A percentile compares a stretch with the other conserved stretches of the same genome.
These are phyloP conservation scores for Fusarium tuaranense DNA, from an alignment of 2,329 filamentous ascomycete genomes.

Conservation along the genomic window DNA sequence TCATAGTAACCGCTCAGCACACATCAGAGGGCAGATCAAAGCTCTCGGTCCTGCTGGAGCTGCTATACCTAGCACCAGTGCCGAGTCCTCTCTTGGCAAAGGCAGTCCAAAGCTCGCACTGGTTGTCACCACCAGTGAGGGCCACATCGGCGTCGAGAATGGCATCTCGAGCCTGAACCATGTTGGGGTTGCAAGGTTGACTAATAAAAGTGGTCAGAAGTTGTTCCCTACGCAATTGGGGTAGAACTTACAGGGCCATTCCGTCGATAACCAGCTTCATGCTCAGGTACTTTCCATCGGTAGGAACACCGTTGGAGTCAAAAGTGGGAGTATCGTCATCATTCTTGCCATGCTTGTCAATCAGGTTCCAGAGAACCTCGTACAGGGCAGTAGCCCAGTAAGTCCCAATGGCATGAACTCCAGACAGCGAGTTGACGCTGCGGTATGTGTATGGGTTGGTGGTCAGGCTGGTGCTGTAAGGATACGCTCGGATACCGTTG, in stretches of 20 bases:
- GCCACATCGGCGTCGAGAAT: slow-evolving; percentile 67
- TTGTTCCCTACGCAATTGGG: accelerated
- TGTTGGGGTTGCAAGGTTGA: slow-evolving; percentile 67
- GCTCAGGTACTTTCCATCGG: slow-evolving; percentile 62
- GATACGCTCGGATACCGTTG: slow-evolving; percentile 60
- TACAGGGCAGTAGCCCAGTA: slow-evolving; percentile 57
- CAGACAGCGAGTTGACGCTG: slow-evolving; percentile 50
- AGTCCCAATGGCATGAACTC: slow-evolving; percentile 62
- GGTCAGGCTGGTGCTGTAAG: slow-evolving; percentile 62
- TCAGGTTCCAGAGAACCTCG: slow-evolving; percentile 68
- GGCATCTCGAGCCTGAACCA: slow-evolving; percentile 64
- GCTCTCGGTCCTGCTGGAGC: slow-evolving; percentile 47
- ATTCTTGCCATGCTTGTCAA: slow-evolving; percentile 67
- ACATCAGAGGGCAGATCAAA: slow-evolving; percentile 42
- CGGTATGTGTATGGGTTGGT: slow-evolving; percentile 65
- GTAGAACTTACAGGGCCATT: slow-evolving; percentile 55
- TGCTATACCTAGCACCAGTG: slow-evolving; percentile 47
- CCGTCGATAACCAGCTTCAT: slow-evolving; percentile 66
- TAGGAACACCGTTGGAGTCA: slow-evolving; percentile 57
- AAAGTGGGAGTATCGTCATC: slow-evolving; percentile 56
- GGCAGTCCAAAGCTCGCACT: slow-evolving; percentile 64
- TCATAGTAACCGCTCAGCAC: slow-evolving; percentile 30
- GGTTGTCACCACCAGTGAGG: slow-evolving; percentile 63
- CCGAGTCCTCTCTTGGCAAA: slow-evolving; percentile 70
- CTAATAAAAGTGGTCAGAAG: slow-evolving; percentile 11